Conservation (phyloP, 2,329 filamentous ascomycete species). For the Capronia epimyces region DNA sequence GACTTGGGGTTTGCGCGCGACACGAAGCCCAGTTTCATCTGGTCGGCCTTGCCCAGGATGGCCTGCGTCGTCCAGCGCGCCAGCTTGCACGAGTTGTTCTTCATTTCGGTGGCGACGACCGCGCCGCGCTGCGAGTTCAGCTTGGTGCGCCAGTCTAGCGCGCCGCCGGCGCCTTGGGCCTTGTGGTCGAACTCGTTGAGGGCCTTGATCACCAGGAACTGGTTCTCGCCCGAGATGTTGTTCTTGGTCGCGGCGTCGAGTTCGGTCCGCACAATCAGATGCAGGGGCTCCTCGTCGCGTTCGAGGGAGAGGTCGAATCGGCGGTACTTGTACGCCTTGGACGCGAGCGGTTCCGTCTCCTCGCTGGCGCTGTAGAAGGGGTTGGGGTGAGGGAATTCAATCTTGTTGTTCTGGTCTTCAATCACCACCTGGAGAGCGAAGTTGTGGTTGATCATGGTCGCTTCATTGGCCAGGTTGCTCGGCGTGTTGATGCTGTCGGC, state of each 20-base stretch:
- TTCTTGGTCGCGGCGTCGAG: conserved; percentile 95
- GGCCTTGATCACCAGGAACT: conserved; percentile 86
- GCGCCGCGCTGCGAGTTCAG: conserved; percentile 91
- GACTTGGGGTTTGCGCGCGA: conserved; percentile 88
- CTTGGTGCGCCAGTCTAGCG: conserved; percentile 95
- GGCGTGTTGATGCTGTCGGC: conserved; percentile 95
- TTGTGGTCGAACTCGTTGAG: conserved; percentile 99
- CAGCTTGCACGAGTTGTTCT: conserved; percentile 99
- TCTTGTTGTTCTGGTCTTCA: conserved; percentile 72
- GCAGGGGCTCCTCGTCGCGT: conserved; percentile 82
- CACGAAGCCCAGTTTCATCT: conserved; percentile 98
- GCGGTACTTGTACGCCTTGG: conserved; percentile 98
- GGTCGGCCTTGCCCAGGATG: conserved; percentile 92
- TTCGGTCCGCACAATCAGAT: conserved; percentile 90
- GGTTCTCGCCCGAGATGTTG: conserved; percentile 83
- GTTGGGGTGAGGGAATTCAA: conserved; percentile 81
- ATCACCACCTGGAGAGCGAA: conserved; percentile 92
- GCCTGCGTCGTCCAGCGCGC: conserved; percentile 96
- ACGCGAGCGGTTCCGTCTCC: conserved; percentile 87
- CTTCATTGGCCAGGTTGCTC: conserved; percentile 86
- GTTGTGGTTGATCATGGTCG: conserved; percentile 99
- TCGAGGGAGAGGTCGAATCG: conserved; percentile 92
- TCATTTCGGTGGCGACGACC: conserved; percentile 98
- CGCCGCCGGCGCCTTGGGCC: conserved; percentile 88
- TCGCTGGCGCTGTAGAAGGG: conserved; percentile 95